Base-by-base conservation (phyloP, 2,329 filamentous ascomycete species). In the Cryphonectria radicalis region DNA sequence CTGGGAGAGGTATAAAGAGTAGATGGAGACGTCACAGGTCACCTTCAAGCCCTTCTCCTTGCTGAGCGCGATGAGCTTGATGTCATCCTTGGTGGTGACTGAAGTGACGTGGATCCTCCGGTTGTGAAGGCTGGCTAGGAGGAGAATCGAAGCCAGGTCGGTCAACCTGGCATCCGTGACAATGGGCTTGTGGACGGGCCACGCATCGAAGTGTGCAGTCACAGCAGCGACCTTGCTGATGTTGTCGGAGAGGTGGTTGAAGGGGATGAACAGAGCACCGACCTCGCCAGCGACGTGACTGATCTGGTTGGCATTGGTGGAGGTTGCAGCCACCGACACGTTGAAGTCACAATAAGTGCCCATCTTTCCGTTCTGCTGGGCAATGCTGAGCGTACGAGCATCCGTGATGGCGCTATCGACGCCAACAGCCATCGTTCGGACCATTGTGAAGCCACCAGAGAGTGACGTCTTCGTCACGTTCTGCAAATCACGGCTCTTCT, bases 191-290 rank as follows among this genome's bases (percentile, higher is more conserved):
- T 89, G 90, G 4, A 85, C 84, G 50, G 92, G 92, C 92, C 92
- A 95, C 35, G 90, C 87, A 73, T 91, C 91, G 77, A 95, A 95
- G 83, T 95, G 92, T 72, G 90, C 89, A 68, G 91, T 93, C 73
- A 94, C 91, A 13, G 92, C 90, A 28, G 92, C 91, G 63, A 94
- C 92, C 84, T 93, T 93, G 86, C 90, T 94, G 80, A 95, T 94
- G 80, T 94, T 95, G 76, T 92, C 92, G 72, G 91, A 92, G 37
- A 94, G 84, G 80, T 93, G 88, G 81, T 95, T 93, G 85, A 95
- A 95, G 19, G 92, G 92, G 73, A 95, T 92, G 83, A 94, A 95
- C 60, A 95, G 85, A 28, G 92, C 93, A 40, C 92, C 93, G 70
- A 95, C 92, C 75, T 94, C 92, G 65, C 87, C 85, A 25, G 90